Percentiles rank a stretch among this genome's conserved stretches.
Evolutionary conservation across 352 stramenopile species (phyloP).

Genomic region (Plasmopara viticola): DNA sequence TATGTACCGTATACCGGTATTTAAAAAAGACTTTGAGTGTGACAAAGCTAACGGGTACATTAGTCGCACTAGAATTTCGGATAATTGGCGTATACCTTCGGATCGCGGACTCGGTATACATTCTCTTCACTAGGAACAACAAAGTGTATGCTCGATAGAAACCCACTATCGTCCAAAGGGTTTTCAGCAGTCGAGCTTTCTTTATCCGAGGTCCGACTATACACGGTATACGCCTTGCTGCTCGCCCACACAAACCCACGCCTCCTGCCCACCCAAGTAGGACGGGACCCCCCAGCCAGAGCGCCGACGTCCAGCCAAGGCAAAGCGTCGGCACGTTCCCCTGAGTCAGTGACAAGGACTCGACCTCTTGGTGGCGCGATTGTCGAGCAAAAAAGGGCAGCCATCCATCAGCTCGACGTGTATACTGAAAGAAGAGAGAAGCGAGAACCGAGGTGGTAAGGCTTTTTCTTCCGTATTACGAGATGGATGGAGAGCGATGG

Average conservation of each 20-base stretch:
- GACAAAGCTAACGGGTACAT: too few relatives aligned
- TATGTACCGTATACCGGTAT: too few relatives aligned
- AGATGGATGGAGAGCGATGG: constrained; percentile 21
- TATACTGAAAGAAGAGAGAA: constrained; percentile 3
- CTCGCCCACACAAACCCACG: constrained; percentile 1
- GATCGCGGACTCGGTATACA: too few relatives aligned
- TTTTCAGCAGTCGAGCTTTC: constrained; percentile 16
- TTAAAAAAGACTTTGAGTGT: too few relatives aligned
- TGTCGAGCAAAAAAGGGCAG: constrained; percentile 13
- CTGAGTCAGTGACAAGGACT: not conserved
- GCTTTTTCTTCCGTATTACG: not conserved
- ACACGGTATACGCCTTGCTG: constrained; percentile 18
- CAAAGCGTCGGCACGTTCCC: not conserved
- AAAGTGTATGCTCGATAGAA: too few relatives aligned
- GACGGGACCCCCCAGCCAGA: constrained; percentile 12
- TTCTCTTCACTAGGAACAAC: too few relatives aligned
- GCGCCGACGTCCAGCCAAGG: constrained; percentile 9
- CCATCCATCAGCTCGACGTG: constrained; percentile 16
- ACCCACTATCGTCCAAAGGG: too few relatives aligned
- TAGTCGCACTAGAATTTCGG: too few relatives aligned
- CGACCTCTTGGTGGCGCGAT: not conserved
- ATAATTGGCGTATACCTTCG: too few relatives aligned
- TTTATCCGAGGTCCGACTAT: constrained; percentile 10
- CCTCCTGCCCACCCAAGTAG: constrained; percentile 18
- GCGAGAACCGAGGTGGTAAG: constrained; percentile 1